Base-by-base conservation (phyloP, 768 basidiomycete genomes). In the Podaxis carcinomalis region DNA sequence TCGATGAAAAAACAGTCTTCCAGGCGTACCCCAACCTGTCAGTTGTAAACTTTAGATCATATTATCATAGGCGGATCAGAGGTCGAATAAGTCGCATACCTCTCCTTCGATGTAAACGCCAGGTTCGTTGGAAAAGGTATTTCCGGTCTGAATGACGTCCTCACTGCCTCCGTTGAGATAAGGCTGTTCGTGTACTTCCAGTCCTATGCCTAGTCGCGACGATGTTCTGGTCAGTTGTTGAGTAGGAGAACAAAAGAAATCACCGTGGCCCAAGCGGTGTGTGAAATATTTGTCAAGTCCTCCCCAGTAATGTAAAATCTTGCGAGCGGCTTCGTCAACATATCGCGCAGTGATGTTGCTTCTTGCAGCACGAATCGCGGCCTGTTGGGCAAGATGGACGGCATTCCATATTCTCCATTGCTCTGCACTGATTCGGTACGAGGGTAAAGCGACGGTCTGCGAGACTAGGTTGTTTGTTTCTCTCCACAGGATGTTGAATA, bases 101-200 rank as follows among this genome's bases (percentile, higher is more conserved):
- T 87, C 73, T 46, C 83, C 86, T 63, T 86, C 85, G 60, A 89
- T 87, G 71, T 92, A 90, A 28, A 89, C 73, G 1, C 87, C 88
- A 3, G 92, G 93, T 70, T 95, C 92, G 67, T 93, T 79, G 5
- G 90, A 92, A 74, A 94, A 94, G 0, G 88, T 80, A 67, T 92
- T 86, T 1, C 91, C 91, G 2, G 68, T 73, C 49, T 80, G 72
- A 55, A 92, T 83, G 40, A 80, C 66, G 63, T 80, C 81, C 10
- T 81, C 67, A 32, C 83, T 87, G 14, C 86, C 85, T n/a, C 88
- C 89, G 51, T 83, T 83, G 19, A 95, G 77, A 70, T 93, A 93
- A 0, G 92, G 92, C 5, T 80, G 77, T 72, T 95, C 92, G 64
- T 95, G 93, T 6, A 80, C 87, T 72, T 94, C 90, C 3, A 95